Evolutionary conservation across 108 stramenopile genomes (phyloP).

Genomic region (Hondaea fermentalgiana): DNA sequence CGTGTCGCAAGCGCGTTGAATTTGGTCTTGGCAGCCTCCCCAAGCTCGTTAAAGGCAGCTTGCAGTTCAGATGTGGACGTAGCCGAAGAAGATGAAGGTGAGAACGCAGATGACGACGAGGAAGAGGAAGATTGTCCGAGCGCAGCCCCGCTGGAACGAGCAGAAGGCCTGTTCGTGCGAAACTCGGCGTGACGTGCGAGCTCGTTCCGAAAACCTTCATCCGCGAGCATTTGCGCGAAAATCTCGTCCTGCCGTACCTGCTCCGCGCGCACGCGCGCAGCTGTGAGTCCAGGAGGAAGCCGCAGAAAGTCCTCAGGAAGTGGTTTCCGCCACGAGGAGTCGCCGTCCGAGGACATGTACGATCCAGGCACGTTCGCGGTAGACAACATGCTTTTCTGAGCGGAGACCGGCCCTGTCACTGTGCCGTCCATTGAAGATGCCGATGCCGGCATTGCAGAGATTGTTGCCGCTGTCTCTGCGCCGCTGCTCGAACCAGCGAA

Average conservation of each 20-base stretch:
- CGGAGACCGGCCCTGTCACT: no score
- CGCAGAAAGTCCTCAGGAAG: conserved; percentile 12
- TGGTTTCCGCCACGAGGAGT: background rate
- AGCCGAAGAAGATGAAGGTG: background rate
- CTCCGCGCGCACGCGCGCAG: background rate
- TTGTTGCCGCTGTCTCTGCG: background rate
- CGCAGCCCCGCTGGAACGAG: no score
- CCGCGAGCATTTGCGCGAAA: background rate
- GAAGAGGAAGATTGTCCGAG: background rate
- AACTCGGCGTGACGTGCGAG: background rate
- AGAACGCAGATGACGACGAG: background rate
- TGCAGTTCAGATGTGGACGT: background rate
- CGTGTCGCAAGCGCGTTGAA: background rate
- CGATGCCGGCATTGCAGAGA: background rate
- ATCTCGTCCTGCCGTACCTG: background rate
- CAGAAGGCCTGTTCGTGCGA: background rate
- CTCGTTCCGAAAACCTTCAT: background rate
- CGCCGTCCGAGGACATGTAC: no score
- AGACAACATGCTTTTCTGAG: background rate
- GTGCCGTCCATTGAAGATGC: no score
- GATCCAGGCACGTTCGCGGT: background rate
- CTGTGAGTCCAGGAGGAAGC: background rate
- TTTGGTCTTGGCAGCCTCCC: conserved; percentile 5
- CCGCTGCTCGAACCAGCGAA: background rate
- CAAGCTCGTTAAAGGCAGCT: background rate